Conservation (phyloP, 2,329 filamentous ascomycete species). For the Hypoxylon sp. region DNA sequence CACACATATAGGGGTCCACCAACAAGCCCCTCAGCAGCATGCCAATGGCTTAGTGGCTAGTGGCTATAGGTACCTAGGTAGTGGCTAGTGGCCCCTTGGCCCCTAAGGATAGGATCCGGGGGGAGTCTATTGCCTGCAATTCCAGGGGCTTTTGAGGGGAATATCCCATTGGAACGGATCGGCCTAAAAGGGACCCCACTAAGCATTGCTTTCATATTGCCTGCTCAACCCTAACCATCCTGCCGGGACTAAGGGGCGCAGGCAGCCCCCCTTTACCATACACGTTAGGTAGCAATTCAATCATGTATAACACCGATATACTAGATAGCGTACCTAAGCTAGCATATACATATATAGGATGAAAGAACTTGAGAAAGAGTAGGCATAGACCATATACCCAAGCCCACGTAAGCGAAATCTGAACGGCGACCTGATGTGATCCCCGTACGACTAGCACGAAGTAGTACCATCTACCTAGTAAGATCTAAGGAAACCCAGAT, state of each 20-base stretch:
- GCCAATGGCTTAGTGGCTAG: neutral
- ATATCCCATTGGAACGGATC: conserved; percentile 9
- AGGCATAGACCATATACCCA: neutral
- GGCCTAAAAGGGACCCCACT: conserved; percentile 6
- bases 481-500: neutral
- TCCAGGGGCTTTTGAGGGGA: neutral
- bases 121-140: neutral
- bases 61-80: no score
- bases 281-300: conserved; percentile 1
- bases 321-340: neutral
- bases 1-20: conserved; percentile 2
- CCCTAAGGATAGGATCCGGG: conserved; percentile 1
- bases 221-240: conserved; percentile 24
- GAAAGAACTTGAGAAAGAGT: neutral
- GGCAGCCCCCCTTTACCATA: neutral
- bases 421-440: neutral
- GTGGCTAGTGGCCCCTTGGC: no score
- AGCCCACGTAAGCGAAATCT: conserved; percentile 7
- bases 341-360: no score
- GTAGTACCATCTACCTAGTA: no score
- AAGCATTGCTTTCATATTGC: neutral
- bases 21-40: neutral
- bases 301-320: conserved; percentile 3
- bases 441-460: neutral
- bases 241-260: conserved; percentile 23